phyloP scores from a whole-genome alignment of 176 grass and related monocot genomes.

The Triticum dicoccoides region DNA sequence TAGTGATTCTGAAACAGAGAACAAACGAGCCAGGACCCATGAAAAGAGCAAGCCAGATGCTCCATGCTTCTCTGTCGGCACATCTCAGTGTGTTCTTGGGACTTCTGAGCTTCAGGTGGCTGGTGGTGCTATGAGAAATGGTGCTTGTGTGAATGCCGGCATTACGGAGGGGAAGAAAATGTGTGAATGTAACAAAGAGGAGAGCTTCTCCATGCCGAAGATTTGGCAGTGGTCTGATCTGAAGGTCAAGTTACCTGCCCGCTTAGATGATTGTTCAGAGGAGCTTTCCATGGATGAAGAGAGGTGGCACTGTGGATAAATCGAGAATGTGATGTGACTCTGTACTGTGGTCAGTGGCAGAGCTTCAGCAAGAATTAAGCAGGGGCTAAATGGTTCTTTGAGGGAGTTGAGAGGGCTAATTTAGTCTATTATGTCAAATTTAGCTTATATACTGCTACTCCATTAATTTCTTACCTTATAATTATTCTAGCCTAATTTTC shows the following conservation, averaged over 20 bases:
- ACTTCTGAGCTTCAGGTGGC: conserved; percentile 63
- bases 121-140: conserved; percentile 25
- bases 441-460: conserved; percentile 3
- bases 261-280: conserved; percentile 53
- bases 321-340: conserved; percentile 40
- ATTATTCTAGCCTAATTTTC: conserved; percentile 40
- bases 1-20: too few relatives aligned
- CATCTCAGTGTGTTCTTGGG: conserved; percentile 80
- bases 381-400: too few relatives aligned
- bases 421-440: too few relatives aligned
- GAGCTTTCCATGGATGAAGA: conserved; percentile 65
- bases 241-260: conserved; percentile 52
- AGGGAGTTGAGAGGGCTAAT: too few relatives aligned
- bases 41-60: too few relatives aligned
- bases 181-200: conserved; percentile 54
- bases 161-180: conserved; percentile 65
- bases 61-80: conserved; percentile 73
- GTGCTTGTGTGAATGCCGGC: conserved; percentile 21
- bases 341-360: conserved; percentile 3
- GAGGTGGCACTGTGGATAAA: not conserved
- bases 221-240: conserved; percentile 88
- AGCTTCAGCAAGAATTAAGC: too few relatives aligned
- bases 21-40: too few relatives aligned
- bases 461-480: conserved; percentile 35
- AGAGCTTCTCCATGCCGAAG: conserved; percentile 83